Conservation (phyloP, 768 basidiomycete genomes). For the Pleurotus tuoliensis region DNA sequence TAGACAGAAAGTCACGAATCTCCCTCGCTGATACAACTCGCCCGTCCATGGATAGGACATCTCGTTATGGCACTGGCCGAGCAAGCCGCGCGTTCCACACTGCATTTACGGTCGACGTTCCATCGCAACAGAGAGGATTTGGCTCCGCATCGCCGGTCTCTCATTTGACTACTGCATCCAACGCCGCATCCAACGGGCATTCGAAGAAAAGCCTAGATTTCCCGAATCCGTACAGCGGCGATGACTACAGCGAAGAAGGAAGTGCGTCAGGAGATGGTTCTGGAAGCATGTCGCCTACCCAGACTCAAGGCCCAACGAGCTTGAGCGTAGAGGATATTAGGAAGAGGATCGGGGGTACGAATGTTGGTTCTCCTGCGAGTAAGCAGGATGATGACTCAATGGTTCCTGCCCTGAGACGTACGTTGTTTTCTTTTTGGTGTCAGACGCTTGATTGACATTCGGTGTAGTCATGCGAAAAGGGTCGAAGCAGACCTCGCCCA, state of each 20-base stretch:
- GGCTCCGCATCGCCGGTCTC: neutral
- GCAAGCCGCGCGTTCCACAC: constrained; percentile 33
- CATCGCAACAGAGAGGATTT: neutral
- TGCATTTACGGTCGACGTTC: constrained; percentile 20
- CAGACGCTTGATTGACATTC: neutral
- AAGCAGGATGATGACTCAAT: constrained; percentile 46
- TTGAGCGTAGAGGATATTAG: constrained; percentile 60
- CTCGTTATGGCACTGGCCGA: constrained; percentile 18
- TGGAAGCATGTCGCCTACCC: constrained; percentile 29
- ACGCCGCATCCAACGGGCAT: constrained; percentile 1
- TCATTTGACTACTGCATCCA: neutral
- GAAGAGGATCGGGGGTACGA: constrained; percentile 30
- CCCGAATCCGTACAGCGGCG: constrained; percentile 1
- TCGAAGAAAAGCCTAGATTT: neutral
- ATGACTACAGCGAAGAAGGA: constrained; percentile 7
- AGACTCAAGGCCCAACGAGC: constrained; percentile 36
- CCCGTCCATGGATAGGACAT: constrained; percentile 28
- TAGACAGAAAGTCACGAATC: constrained; percentile 27
- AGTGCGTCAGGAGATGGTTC: constrained; percentile 13
- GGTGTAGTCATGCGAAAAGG: constrained; percentile 71
- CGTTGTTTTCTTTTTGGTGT: constrained; percentile 22
- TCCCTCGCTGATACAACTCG: constrained; percentile 38
- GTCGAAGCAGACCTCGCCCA: neutral
- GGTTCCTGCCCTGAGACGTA: constrained; percentile 66
- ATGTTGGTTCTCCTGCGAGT: constrained; percentile 11